phyloP scores from a whole-genome alignment of 352 stramenopile species.

The Phytopythium cucurbitacearum region DNA sequence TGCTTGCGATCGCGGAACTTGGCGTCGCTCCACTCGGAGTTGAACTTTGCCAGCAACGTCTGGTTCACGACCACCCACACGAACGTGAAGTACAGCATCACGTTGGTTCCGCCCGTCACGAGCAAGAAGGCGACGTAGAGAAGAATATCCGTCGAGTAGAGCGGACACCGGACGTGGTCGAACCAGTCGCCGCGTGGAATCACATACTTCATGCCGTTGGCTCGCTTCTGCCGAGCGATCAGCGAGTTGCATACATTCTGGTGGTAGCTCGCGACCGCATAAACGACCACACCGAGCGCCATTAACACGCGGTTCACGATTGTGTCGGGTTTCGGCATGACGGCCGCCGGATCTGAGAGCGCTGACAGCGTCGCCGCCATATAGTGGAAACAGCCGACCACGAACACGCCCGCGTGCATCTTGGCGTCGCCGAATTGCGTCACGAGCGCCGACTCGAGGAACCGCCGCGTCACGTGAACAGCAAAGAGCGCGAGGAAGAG shows the following conservation, averaged over 20 bases:
- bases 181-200: slow-evolving; percentile 65
- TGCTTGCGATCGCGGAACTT: slow-evolving; percentile 47
- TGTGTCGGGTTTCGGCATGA: slow-evolving; percentile 15
- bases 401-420: slow-evolving; percentile 56
- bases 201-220: slow-evolving; percentile 41
- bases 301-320: slow-evolving; percentile 10
- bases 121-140: slow-evolving; percentile 55
- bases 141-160: slow-evolving; percentile 62
- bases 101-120: slow-evolving; percentile 27
- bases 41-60: slow-evolving; percentile 43
- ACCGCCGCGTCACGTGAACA: slow-evolving; percentile 47
- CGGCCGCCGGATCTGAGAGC: slow-evolving; percentile 32
- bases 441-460: slow-evolving; percentile 53
- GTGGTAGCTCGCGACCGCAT: slow-evolving; percentile 47
- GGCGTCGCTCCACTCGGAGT: slow-evolving; percentile 44
- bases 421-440: slow-evolving; percentile 62
- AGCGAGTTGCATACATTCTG: slow-evolving; percentile 56
- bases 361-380: slow-evolving; percentile 39
- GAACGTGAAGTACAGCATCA: slow-evolving; percentile 41
- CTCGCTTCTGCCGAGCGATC: slow-evolving; percentile 51
- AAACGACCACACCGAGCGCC: slow-evolving; percentile 27
- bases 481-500: slow-evolving; percentile 46
- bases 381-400: slow-evolving; percentile 63
- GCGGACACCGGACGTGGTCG: slow-evolving; percentile 48
- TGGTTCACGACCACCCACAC: slow-evolving; percentile 68